Evolutionary conservation across 2,329 filamentous ascomycete species (phyloP), one percentile per base, ranked within the genome.

Genomic region (Epichloe sp.): DNA sequence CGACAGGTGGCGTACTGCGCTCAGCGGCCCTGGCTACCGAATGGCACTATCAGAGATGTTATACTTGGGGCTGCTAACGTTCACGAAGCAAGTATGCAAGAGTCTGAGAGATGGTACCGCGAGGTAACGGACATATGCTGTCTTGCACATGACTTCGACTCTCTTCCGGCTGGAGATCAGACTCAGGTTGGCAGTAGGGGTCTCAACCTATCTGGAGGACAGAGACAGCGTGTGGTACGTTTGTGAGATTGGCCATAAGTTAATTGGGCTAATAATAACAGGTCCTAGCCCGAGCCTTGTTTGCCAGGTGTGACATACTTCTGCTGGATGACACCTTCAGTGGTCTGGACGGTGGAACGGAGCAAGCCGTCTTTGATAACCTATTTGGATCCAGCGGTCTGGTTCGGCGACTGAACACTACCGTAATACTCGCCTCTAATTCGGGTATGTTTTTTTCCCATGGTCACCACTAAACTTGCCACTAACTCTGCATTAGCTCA

Each of bases 221-320:
- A 63, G 50, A 43, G 57, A 6, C 59, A 61, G 38, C 55, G 60
- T 34, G 37, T 62, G 43, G 58, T 58, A 17, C 19, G 7, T 15
- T 15, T 47, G n/a, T n/a, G 26, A 45, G 21, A 6, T 1, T n/a
- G 26, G 43, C 21, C 43, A 17, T 21, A 26, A 2, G 11, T 19
- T 17, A 1, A 38, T 47, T 36, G 11, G 31, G 42, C 42, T 44
- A 44, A 44, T 11, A 10, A 21, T 48, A 26, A 1, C 31, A 48
- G 47, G 37, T 21, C 3, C 11, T 48, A 12, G 47, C 47, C 41
- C 47, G 47, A 17, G n/a, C n/a, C 19, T 3, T 48, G 2, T 48
- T 31, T 17, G 17, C 36, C 0, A n/a, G 15, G 12, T 15, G 19
- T 4, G 21, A 42, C 26, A 48, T 42, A n/a, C 19, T 17, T 6